Conservation (phyloP, 495 filamentous ascomycete genomes). For the Penicillium odoratum region DNA sequence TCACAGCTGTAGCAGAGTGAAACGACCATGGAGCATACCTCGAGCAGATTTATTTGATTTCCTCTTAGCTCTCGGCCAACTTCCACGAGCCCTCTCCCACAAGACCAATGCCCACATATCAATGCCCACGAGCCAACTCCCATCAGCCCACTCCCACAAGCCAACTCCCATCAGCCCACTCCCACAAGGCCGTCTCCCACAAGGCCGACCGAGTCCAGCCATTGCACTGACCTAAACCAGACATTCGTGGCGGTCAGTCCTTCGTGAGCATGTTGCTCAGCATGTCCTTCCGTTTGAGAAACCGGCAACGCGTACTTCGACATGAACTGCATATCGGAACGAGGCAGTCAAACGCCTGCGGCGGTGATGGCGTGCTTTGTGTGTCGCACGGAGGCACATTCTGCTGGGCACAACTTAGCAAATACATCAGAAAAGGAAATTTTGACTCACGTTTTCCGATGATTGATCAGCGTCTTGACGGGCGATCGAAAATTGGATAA, state of each 20-base stretch:
- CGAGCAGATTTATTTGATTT: constrained; percentile 1
- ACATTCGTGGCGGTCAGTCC: not conserved
- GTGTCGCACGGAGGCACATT: not conserved
- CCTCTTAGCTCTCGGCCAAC: not conserved
- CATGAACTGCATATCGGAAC: not conserved
- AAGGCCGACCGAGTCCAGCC: constrained; percentile 1
- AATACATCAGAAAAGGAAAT: constrained; percentile 1
- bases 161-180: constrained; percentile 1
- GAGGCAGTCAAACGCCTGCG: not conserved
- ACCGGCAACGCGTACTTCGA: not conserved
- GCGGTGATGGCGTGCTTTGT: not conserved
- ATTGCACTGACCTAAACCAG: constrained; percentile 1
- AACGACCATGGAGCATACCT: not conserved
- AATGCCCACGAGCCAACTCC: not conserved
- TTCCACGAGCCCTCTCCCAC: not conserved
- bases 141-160: constrained; percentile 1
- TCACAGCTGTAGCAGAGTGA: constrained; percentile 1
- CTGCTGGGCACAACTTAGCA: not conserved
- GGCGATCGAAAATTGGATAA: not conserved
- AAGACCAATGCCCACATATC: not conserved
- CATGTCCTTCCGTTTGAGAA: not conserved
- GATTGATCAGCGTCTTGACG: constrained; percentile 1
- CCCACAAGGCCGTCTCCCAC: too few relatives aligned
- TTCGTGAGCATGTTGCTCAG: not conserved
- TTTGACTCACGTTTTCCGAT: constrained; percentile 4